phyloP scores from a whole-genome alignment of 2,329 filamentous ascomycete genomes.

The Colletotrichum echinochloae region DNA sequence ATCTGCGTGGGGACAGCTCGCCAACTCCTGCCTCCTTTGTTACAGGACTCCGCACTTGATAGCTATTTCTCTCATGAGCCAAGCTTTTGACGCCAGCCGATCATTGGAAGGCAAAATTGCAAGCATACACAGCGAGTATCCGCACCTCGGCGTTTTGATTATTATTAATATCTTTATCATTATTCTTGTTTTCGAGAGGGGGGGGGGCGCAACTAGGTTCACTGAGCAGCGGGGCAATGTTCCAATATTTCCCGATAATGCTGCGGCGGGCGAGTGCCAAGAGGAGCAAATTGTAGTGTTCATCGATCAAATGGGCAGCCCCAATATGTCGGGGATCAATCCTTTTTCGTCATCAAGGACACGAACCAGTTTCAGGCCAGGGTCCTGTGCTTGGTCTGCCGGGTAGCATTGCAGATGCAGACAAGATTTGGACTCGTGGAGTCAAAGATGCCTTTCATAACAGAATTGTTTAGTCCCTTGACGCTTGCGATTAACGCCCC shows the following conservation, averaged over 20 bases:
- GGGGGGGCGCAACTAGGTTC: background rate
- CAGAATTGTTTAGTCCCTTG: background rate
- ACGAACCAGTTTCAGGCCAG: background rate
- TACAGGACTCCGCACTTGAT: constrained; percentile 20
- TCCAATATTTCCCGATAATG: background rate
- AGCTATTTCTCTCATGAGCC: constrained; percentile 1
- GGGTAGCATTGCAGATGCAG: background rate
- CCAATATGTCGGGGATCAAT: background rate
- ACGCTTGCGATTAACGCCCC: background rate
- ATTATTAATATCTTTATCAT: no score
- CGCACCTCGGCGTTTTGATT: no score
- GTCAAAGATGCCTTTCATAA: background rate
- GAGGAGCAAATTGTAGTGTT: background rate
- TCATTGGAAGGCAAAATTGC: background rate
- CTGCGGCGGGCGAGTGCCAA: background rate
- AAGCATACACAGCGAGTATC: background rate
- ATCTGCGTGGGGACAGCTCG: constrained; percentile 31
- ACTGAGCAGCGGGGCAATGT: background rate
- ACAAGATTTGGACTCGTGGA: background rate
- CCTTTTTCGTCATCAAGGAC: background rate
- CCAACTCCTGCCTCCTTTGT: constrained; percentile 25
- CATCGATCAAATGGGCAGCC: background rate
- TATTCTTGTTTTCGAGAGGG: no score
- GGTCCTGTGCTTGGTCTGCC: background rate
- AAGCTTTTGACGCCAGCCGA: background rate